Base-by-base conservation (phyloP, 1,139 yeast genomes). In the Yamadazyma dushanensis region DNA sequence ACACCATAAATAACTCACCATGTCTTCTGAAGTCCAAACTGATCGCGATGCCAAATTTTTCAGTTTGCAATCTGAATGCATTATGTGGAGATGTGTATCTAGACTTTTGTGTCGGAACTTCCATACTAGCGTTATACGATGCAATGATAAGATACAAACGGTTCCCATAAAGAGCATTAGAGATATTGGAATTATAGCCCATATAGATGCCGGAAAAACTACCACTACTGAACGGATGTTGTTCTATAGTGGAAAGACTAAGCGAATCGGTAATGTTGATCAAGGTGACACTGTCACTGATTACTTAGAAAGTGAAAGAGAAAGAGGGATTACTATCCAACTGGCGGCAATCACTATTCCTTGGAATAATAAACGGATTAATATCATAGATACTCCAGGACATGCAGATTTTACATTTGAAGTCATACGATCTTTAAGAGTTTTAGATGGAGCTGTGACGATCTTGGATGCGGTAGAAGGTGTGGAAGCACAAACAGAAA, bases 321-420 rank as follows among this genome's bases (percentile, higher is more conserved):
- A 83, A 41, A 70, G 99, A 44, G 99, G 99, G 1, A 92, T 92
- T 43, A 92, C 99, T 0, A 92, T 92, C 50, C 96, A 90, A 52
- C 85, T 94, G 59, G 98, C 98, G 0, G 97, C 98, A 0, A 89
- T 90, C 30, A 80, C 97, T 0, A 76, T 94, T 40, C 83, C 88
- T 24, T 92, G 98, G 97, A 80, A 81, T 42, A 61, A 64, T 13
- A 77, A 80, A 50, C 78, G 78, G 46, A 80, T 94, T 51, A 92
- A 92, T 55, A 70, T 92, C 36, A 88, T 92, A 16, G 99, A 92
- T 56, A 90, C 99, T 0, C 99, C 99, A 1, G 99, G 99, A 0
- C 99, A 92, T 60, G 97, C 97, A 0, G 99, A 92, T 58, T 92
- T 92, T 56, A 86, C 95, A 0, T 92, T 90, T 57, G 99, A 92